Conservation (phyloP, 202 grass and related monocot genomes). For the Zizania palustris region DNA sequence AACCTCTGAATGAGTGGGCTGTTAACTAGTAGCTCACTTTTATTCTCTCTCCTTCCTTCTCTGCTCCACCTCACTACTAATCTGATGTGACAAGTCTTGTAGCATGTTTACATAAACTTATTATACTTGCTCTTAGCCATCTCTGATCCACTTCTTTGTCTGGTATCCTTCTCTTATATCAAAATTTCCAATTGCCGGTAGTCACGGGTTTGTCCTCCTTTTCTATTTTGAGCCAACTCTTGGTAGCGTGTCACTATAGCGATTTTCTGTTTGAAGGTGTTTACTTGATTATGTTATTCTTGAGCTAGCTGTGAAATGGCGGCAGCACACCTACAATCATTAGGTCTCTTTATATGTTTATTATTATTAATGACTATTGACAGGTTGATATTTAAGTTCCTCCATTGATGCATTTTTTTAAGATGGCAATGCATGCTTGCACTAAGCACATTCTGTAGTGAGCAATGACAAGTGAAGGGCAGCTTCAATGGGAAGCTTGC, state of each 20-base stretch:
- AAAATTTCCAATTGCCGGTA: background rate
- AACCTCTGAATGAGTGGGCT: too few relatives aligned
- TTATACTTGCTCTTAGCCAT: too few relatives aligned
- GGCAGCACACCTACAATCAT: background rate
- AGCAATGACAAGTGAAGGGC: conserved; percentile 9
- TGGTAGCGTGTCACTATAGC: background rate
- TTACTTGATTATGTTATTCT: background rate
- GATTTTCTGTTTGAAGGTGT: background rate
- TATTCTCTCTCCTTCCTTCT: too few relatives aligned
- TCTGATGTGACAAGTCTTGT: too few relatives aligned
- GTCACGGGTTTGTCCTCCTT: background rate
- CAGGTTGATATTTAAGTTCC: background rate
- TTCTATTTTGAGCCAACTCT: background rate
- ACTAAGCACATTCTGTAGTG: background rate
- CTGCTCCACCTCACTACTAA: too few relatives aligned
- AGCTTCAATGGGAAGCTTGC: too few relatives aligned
- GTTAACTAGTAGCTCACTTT: too few relatives aligned
- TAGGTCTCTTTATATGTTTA: conserved; percentile 22
- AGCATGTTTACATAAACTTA: too few relatives aligned
- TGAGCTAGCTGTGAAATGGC: conserved; percentile 7
- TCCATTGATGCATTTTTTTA: background rate
- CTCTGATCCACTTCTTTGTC: too few relatives aligned
- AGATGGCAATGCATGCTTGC: background rate
- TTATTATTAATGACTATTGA: conserved; percentile 31
- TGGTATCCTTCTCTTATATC: background rate